A percentile compares a stretch with the other conserved stretches of the same genome.
Evolutionary conservation across 768 basidiomycete genomes (phyloP).

Genomic region (Leccinum broughii): DNA sequence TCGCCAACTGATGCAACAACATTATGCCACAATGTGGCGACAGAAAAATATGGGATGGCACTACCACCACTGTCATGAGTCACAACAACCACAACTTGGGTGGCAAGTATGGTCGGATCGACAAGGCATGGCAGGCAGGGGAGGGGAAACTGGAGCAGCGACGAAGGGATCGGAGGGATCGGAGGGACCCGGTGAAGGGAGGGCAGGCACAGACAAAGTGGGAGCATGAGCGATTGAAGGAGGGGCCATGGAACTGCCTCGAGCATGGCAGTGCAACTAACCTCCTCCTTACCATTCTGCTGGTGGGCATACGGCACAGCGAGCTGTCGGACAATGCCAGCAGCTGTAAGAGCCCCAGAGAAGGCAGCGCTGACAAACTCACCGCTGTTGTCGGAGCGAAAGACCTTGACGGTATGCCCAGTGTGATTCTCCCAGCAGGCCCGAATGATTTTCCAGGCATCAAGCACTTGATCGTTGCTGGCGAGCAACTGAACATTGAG

Average conservation of each 20-base stretch:
- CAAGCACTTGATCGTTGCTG: neutral
- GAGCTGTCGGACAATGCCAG: constrained; percentile 25
- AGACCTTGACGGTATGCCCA: neutral
- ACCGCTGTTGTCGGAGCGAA: constrained; percentile 4
- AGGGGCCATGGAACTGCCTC: constrained; percentile 8
- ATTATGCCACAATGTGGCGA: too few species aligned
- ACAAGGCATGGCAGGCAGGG: too few species aligned
- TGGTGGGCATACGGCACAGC: constrained; percentile 33
- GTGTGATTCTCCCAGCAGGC: neutral
- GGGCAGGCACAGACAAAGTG: too few species aligned
- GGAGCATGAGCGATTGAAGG: too few species aligned
- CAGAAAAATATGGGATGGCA: too few species aligned
- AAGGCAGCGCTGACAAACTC: constrained; percentile 1
- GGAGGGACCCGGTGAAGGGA: too few species aligned
- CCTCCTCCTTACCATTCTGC: constrained; percentile 31
- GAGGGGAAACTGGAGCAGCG: too few species aligned
- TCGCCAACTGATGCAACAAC: too few species aligned
- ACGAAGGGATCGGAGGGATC: too few species aligned
- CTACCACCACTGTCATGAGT: too few species aligned
- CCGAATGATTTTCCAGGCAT: neutral
- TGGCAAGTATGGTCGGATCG: too few species aligned
- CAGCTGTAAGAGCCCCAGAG: neutral
- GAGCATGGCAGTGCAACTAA: constrained; percentile 25
- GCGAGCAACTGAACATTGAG: neutral
- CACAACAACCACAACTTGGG: too few species aligned